Conservation (phyloP, 75 land plant species). For the Larix kaempferi region DNA sequence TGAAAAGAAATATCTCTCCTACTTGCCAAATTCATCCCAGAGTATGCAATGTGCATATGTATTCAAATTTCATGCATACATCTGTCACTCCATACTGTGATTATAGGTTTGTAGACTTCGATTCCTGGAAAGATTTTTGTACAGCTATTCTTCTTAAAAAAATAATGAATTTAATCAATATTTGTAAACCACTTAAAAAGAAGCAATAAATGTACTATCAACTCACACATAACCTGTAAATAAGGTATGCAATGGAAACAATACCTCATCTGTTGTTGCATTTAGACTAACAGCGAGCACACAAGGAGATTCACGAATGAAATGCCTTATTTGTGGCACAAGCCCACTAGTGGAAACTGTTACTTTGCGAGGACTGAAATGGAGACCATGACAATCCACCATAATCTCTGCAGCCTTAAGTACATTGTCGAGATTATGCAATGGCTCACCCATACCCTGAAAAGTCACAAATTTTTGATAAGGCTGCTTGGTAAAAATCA, state of each 20-base stretch:
- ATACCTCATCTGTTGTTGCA: constrained; percentile 96
- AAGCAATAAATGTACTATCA: too few relatives aligned
- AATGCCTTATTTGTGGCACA: constrained; percentile 82
- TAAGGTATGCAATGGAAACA: background rate
- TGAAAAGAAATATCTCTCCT: background rate
- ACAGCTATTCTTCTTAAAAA: background rate
- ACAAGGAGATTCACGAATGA: constrained; percentile 71
- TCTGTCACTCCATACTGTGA: background rate
- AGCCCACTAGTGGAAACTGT: constrained; percentile 94
- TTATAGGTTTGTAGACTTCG: background rate
- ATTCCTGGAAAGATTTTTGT: too few relatives aligned
- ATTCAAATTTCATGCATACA: background rate
- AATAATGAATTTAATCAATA: background rate
- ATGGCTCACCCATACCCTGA: constrained; percentile 98
- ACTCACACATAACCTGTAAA: too few relatives aligned
- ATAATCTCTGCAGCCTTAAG: constrained; percentile 79
- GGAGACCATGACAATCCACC: constrained; percentile 86
- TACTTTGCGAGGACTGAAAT: constrained; percentile 90
- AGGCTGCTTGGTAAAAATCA: too few relatives aligned
- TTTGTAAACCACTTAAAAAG: background rate
- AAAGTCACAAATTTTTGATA: constrained; percentile 4
- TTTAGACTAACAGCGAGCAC: constrained; percentile 91
- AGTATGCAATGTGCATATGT: background rate
- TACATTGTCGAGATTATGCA: constrained; percentile 89
- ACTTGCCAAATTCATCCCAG: background rate